Evolutionary conservation across 2,329 filamentous ascomycete genomes (phyloP), one percentile per base, ranked within the genome.

Genomic region (Scedosporium aurantiacum): DNA sequence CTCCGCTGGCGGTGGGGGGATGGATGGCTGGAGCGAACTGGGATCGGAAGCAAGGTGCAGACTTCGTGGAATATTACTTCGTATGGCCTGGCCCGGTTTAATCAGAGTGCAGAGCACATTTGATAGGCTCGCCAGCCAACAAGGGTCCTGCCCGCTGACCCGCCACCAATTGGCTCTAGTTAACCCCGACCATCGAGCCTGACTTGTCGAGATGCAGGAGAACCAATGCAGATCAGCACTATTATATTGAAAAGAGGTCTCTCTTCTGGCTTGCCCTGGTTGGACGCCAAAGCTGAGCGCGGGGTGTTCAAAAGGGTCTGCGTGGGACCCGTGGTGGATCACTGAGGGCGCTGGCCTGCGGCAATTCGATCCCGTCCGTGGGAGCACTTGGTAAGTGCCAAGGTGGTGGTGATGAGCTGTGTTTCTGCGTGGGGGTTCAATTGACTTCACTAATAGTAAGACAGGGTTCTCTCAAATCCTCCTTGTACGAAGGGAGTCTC

Each of bases 151-250:
- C n/a, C 55, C 18, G 18, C 50, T 23, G 18, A 23, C 50, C 50
- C 50, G 12, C 18, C 50, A 14, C n/a, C 21, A 14, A 25, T 47
- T 47, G 18, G 18, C 32, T 47, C 5, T 47, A 6, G 43, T 21
- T 47, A 47, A n/a, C 43, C 43, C 43, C 43, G 43, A 10, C 43
- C 43, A 47, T 2, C n/a, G 40, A 45, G 57, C 57, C 57, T 28
- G 57, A 58, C 57, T 47, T 23, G 57, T 58, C 57, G 25, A 58
- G 37, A 43, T 58, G 57, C 57, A 58, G 57, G 3, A 47, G n/a
- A 47, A 16, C 43, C 43, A 47, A 47, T 47, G 43, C 43, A 47
- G 43, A 47, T 47, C 43, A 47, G 8, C 18, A 47, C 43, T 47
- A 47, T 47, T 47, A 21, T 47, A 47, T 47, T 47, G 43, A 21